These are phyloP conservation scores for Bipolaris zeicola DNA, from an alignment of 2,329 filamentous ascomycete genomes.

Conservation along the genomic window DNA sequence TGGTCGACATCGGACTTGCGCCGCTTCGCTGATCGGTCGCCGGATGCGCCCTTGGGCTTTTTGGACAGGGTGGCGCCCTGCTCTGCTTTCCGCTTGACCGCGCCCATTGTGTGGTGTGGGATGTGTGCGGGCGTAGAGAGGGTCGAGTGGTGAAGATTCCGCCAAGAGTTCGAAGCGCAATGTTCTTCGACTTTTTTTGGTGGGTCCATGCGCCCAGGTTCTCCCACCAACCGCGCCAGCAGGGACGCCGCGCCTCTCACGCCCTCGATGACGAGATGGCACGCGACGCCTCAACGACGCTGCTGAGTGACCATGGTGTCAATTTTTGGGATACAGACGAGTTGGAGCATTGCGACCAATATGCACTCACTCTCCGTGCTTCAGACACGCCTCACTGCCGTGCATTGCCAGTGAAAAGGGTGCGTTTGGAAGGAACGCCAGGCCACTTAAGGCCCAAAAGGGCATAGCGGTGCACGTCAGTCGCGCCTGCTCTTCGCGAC, in stretches of 20 bases:
- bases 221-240: constrained; percentile 13
- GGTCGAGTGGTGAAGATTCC: constrained; percentile 18
- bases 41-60: constrained; percentile 35
- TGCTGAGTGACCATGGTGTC: too few relatives aligned
- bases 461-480: constrained; percentile 16
- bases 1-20: constrained; percentile 44
- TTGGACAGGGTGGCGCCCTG: constrained; percentile 36
- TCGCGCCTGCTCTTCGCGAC: constrained; percentile 20
- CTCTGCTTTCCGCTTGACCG: constrained; percentile 55
- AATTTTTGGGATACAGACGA: not conserved
- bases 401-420: not conserved
- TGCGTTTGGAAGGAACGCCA: not conserved
- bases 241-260: constrained; percentile 7
- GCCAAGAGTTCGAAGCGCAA: constrained; percentile 26
- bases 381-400: not conserved
- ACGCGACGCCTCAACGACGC: not conserved
- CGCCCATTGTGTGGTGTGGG: constrained; percentile 46
- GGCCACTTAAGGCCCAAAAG: constrained; percentile 6
- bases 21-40: constrained; percentile 45
- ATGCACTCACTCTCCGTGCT: not conserved
- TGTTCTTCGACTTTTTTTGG: constrained; percentile 17
- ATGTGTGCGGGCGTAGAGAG: constrained; percentile 4
- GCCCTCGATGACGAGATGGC: constrained; percentile 4
- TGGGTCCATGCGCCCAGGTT: constrained; percentile 15
- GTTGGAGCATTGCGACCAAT: not conserved